phyloP scores from a whole-genome alignment of 2,329 filamentous ascomycete species.

The Colletotrichum sp. region DNA sequence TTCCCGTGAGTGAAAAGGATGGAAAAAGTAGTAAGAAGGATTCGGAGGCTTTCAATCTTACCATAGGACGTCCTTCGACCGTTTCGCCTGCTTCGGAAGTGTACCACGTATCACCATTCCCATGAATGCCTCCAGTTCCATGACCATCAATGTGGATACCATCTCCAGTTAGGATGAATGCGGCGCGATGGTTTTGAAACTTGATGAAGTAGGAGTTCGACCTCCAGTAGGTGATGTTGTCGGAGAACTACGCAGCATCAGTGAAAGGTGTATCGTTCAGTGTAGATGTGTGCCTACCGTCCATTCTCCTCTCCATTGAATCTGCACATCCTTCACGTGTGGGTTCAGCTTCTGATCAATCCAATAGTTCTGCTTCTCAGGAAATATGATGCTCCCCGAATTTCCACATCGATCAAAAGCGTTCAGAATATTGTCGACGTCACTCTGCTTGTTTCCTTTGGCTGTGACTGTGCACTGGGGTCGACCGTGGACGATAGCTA shows the following conservation, averaged over 20 bases:
- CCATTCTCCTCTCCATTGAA: not conserved
- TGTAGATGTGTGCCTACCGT: not conserved
- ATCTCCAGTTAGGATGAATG: not conserved
- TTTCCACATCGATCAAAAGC: not conserved
- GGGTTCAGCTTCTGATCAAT: not conserved
- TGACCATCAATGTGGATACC: not conserved
- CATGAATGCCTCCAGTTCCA: not conserved
- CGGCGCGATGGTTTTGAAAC: not conserved
- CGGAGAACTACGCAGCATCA: not conserved
- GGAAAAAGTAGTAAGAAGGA: not conserved
- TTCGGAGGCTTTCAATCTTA: not conserved
- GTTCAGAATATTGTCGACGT: not conserved
- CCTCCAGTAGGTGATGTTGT: not conserved
- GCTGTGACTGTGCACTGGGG: not conserved
- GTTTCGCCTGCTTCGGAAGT: not conserved
- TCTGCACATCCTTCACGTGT: not conserved
- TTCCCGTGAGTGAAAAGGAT: not conserved
- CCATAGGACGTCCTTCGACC: not conserved
- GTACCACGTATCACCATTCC: not conserved
- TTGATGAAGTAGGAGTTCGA: not conserved
- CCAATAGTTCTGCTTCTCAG: not conserved
- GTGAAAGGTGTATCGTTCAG: not conserved
- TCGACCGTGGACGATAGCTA: not conserved
- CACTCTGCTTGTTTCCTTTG: not conserved
- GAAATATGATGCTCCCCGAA: not conserved